Evolutionary conservation across 495 filamentous ascomycete species (phyloP).

Genomic region (Podospora pseudopauciseta): DNA sequence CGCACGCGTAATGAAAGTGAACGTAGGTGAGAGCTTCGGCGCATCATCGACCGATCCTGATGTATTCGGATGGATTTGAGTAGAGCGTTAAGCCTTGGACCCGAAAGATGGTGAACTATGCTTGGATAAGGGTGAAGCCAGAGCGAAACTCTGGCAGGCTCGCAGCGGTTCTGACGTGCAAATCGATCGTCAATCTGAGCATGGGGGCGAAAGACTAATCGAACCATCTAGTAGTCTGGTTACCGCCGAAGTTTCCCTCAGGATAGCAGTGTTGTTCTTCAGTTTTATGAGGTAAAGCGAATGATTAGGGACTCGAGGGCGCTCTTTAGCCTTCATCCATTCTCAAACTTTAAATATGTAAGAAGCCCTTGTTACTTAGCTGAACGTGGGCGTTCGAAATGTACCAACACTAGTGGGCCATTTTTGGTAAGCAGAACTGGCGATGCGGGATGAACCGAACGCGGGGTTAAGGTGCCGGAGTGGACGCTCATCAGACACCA

Average conservation of each 20-base stretch:
- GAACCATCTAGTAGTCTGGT: conserved; percentile 68
- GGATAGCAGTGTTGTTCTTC: conserved; percentile 68
- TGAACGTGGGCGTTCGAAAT: conserved; percentile 68
- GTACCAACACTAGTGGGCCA: conserved; percentile 62
- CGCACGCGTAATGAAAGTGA: conserved; percentile 67
- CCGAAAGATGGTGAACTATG: conserved; percentile 68
- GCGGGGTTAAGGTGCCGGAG: conserved; percentile 69
- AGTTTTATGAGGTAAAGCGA: conserved; percentile 77
- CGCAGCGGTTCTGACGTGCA: conserved; percentile 70
- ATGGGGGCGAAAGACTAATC: conserved; percentile 65
- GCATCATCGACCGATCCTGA: conserved; percentile 72
- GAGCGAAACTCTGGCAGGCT: conserved; percentile 74
- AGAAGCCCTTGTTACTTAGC: conserved; percentile 68
- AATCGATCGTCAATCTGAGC: conserved; percentile 68
- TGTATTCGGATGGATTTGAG: conserved; percentile 74
- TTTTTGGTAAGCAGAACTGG: conserved; percentile 71
- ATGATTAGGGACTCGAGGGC: conserved; percentile 73
- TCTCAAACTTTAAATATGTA: conserved; percentile 77
- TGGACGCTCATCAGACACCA: conserved; percentile 68
- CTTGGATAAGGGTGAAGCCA: conserved; percentile 70
- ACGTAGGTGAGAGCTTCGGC: conserved; percentile 50
- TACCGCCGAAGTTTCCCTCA: conserved; percentile 72
- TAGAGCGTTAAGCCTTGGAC: conserved; percentile 71
- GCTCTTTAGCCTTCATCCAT: conserved; percentile 69
- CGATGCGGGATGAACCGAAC: conserved; percentile 67